phyloP scores from a whole-genome alignment of 805 yeast genomes.

The Wickerhamomyces subpelliculosus region DNA sequence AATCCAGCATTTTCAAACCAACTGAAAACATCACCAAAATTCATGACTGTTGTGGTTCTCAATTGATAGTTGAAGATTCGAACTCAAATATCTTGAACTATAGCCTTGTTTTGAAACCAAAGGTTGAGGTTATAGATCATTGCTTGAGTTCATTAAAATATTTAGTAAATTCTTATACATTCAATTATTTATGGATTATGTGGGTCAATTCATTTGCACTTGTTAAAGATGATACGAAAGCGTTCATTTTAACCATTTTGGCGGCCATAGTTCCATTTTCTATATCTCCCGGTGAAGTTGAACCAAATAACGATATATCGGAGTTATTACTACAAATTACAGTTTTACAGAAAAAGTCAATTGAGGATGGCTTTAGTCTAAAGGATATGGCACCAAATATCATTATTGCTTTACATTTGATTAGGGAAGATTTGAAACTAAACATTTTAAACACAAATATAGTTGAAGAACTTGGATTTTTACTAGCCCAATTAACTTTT shows the following conservation, averaged over 20 bases:
- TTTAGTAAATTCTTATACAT: conserved; percentile 50
- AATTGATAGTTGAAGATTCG: conserved; percentile 6
- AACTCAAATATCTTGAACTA: conserved; percentile 17
- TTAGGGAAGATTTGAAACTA: conserved; percentile 68
- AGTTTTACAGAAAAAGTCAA: conserved; percentile 12
- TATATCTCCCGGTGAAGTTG: conserved; percentile 15
- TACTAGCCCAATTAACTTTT: conserved; percentile 53
- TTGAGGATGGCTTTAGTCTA: conserved; percentile 28
- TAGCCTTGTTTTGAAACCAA: conserved; percentile 38
- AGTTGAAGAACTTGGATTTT: conserved; percentile 36
- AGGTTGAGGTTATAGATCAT: conserved; percentile 31
- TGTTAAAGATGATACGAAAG: conserved; percentile 50
- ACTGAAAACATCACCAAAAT: conserved; percentile 1
- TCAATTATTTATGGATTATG: conserved; percentile 50
- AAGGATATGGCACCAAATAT: conserved; percentile 56
- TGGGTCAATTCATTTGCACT: conserved; percentile 54
- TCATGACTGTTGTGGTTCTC: conserved; percentile 11
- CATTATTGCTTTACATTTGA: conserved; percentile 61
- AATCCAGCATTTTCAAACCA: conserved; percentile 27
- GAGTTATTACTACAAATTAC: conserved; percentile 6
- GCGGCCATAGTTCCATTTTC: conserved; percentile 43
- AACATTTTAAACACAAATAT: conserved; percentile 36
- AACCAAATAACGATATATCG: conserved; percentile 8
- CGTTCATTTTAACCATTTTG: conserved; percentile 45
- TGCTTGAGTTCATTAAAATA: conserved; percentile 46